Base-by-base conservation (phyloP, 83 land plant genomes). In the Diphasiastrum complanatum region DNA sequence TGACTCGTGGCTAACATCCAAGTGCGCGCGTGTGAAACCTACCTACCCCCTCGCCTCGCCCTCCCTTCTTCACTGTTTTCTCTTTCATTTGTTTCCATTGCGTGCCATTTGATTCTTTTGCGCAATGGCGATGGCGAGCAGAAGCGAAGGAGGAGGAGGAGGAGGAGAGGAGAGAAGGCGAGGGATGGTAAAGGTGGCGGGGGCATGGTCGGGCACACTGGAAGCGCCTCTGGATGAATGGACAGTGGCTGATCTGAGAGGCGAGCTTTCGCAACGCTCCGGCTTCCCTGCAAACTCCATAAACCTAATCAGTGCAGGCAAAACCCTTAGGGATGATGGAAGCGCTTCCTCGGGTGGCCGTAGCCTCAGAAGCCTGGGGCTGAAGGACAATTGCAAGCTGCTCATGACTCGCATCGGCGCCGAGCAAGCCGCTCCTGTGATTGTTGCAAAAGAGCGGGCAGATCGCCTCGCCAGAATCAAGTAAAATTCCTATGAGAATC, bases 241-340 rank as follows among this genome's bases (percentile, higher is more conserved):
- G 77, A 74, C 33, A 34, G 45, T 74, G n/a, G 60, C 32, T 34
- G 57, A 74, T 34, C 36, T 74, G 60, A 59, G 72, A 16, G 38
- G 33, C 29, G 74, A 67, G 48, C 33, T 67, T 4, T 51, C 72
- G 29, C 31, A 60, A 6, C 36, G 32, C 25, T 74, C 89, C 0
- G 60, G 63, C 36, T 74, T 67, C 12, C 45, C 35, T 0, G 61
- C 68, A 1, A 65, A 76, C 14, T 50, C 69, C 29, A 70, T 91
- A 62, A 91, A 85, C 14, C 59, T 91, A 0, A 87, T 91, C 45
- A 79, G 73, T 29, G 77, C 75, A 1, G 97, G 97, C 14, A 83
- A 75, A 43, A 51, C 82, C 5, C 65, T 92, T 19, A 83, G 68
- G 63, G 85, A 86, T 26, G 74, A 65, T 19, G 76, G 45, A 63